These are phyloP conservation scores for Talaromyces sp. DNA, from an alignment of 2,329 filamentous ascomycete genomes.

Conservation along the genomic window DNA sequence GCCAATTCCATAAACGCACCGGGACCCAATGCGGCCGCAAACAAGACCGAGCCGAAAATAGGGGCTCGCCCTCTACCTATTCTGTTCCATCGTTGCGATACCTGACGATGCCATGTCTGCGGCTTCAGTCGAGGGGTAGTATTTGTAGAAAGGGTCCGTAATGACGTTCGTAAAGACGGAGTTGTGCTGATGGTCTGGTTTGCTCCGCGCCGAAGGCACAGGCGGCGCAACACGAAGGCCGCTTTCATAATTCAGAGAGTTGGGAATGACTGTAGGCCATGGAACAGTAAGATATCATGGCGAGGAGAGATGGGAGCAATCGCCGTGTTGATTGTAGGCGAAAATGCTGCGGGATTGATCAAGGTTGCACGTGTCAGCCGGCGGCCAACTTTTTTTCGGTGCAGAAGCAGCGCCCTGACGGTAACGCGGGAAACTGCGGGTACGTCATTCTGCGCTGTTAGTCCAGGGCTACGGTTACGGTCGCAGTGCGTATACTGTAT, in stretches of 20 bases:
- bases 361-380: constrained; percentile 9
- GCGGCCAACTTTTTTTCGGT: background rate
- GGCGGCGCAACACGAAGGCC: constrained; percentile 48
- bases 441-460: constrained; percentile 15
- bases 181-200: constrained; percentile 30
- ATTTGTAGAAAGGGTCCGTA: constrained; percentile 34
- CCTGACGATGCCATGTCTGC: constrained; percentile 24
- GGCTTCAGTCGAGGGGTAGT: constrained; percentile 21
- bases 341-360: background rate
- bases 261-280: constrained; percentile 16
- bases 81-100: constrained; percentile 19
- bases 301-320: background rate
- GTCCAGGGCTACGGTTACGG: background rate
- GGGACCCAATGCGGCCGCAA: constrained; percentile 51
- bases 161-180: constrained; percentile 25
- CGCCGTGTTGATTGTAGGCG: background rate
- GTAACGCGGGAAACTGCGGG: background rate
- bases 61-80: constrained; percentile 25
- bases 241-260: constrained; percentile 46
- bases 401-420: background rate
- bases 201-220: constrained; percentile 46
- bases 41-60: constrained; percentile 30
- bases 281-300: constrained; percentile 6
- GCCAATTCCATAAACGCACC: constrained; percentile 59
- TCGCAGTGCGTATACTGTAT: background rate